A percentile compares a stretch with the other conserved stretches of the same genome.
Conservation (phyloP, 1,284 basidiomycete species). For the Ganoderma lucidum region DNA sequence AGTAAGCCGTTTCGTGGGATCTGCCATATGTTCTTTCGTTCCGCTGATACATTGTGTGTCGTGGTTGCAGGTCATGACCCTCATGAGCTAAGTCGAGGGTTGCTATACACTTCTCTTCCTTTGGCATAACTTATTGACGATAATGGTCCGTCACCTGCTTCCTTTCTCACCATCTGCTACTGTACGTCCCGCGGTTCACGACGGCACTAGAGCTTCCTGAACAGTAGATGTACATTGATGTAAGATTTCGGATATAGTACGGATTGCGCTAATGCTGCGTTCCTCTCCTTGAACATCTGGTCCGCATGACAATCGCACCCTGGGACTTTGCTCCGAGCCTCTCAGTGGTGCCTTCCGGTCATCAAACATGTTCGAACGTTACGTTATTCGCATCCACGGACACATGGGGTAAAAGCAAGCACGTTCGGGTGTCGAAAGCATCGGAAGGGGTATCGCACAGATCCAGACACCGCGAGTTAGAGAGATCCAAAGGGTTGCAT, state of each 20-base stretch:
- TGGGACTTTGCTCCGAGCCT: not conserved
- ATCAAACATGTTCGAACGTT: not conserved
- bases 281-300: not conserved
- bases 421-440: too few relatives aligned
- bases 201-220: not conserved
- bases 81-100: constrained; percentile 25
- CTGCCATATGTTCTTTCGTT: not conserved
- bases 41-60: constrained; percentile 9
- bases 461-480: too few relatives aligned
- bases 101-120: not conserved
- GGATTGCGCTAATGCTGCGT: constrained; percentile 14
- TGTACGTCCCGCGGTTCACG: not conserved
- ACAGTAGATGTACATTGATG: constrained; percentile 12
- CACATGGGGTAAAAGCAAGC: not conserved
- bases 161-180: constrained; percentile 2
- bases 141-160: constrained; percentile 5
- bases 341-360: not conserved
- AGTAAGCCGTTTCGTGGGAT: not conserved
- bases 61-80: constrained; percentile 28
- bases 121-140: constrained; percentile 20
- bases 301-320: not conserved
- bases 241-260: constrained; percentile 5
- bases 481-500: too few relatives aligned
- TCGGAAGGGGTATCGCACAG: too few relatives aligned
- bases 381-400: not conserved